Percentiles rank a stretch among this genome's conserved stretches.
These are phyloP conservation scores for Ramularia endophylla DNA, from an alignment of 2,329 filamentous ascomycete species.

Conservation along the genomic window DNA sequence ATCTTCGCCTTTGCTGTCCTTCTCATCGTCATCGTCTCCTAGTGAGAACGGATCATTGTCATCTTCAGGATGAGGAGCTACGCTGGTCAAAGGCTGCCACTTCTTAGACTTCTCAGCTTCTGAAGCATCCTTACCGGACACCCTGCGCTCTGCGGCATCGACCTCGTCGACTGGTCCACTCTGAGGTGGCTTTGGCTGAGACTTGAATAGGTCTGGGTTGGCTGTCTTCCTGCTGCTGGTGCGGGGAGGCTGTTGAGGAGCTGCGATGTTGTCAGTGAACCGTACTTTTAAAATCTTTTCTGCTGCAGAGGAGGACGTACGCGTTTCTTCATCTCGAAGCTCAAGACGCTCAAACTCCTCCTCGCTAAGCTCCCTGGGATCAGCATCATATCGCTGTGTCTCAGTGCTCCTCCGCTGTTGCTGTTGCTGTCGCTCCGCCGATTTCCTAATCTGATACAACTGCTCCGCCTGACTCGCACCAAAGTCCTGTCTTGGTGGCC, in stretches of 20 bases:
- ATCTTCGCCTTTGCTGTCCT: constrained; percentile 57
- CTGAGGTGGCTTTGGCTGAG: constrained; percentile 51
- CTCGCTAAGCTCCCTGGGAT: constrained; percentile 82
- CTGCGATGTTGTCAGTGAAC: constrained; percentile 33
- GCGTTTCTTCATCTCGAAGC: constrained; percentile 53
- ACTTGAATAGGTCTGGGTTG: constrained; percentile 77
- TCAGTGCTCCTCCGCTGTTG: constrained; percentile 63
- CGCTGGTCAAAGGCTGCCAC: constrained; percentile 87
- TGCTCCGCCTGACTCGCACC: constrained; percentile 33
- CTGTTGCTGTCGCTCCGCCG: constrained; percentile 20
- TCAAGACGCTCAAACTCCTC: constrained; percentile 67
- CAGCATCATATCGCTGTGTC: constrained; percentile 88
- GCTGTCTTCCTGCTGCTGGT: constrained; percentile 60
- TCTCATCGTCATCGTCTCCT: constrained; percentile 83
- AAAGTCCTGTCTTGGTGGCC: constrained; percentile 33
- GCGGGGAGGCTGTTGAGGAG: constrained; percentile 43
- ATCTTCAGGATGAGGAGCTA: constrained; percentile 79
- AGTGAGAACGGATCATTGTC: constrained; percentile 95
- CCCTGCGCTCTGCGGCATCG: constrained; percentile 58
- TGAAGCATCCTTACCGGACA: constrained; percentile 10
- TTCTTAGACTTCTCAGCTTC: constrained; percentile 69
- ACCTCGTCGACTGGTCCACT: constrained; percentile 72
- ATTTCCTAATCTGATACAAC: constrained; percentile 33
- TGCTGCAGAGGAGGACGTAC: constrained; percentile 29
- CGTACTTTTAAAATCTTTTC: not conserved